Conservation (phyloP, 768 basidiomycete species). For the Lentinus brumalis region DNA sequence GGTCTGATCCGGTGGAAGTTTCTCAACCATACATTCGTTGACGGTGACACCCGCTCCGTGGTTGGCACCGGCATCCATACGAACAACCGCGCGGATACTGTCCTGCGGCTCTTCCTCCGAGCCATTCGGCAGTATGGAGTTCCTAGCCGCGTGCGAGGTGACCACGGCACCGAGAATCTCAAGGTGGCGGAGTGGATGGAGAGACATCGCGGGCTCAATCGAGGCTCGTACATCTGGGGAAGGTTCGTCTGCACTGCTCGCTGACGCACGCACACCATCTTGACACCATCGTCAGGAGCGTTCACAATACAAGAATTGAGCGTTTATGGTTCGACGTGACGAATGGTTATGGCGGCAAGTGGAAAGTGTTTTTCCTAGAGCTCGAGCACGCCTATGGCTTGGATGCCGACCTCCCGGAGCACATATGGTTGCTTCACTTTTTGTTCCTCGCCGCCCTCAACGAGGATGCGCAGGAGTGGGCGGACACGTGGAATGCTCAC, state of each 20-base stretch:
- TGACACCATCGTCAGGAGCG: background rate
- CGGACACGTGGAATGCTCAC: background rate
- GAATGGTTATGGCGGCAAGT: constrained; percentile 26
- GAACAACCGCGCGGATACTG: constrained; percentile 43
- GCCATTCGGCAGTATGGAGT: constrained; percentile 28
- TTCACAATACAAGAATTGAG: constrained; percentile 31
- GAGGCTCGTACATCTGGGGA: constrained; percentile 33
- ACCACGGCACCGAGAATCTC: constrained; percentile 43
- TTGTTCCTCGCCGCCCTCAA: constrained; percentile 23
- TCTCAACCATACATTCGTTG: constrained; percentile 27
- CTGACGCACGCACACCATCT: no score
- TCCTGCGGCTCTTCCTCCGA: constrained; percentile 35
- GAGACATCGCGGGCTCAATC: constrained; percentile 29
- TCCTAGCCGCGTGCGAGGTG: constrained; percentile 36
- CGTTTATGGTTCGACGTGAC: constrained; percentile 33
- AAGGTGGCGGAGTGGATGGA: constrained; percentile 38
- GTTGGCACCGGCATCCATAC: constrained; percentile 36
- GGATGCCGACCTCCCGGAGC: constrained; percentile 17
- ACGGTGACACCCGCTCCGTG: constrained; percentile 28
- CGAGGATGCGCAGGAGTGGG: constrained; percentile 1
- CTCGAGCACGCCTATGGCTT: constrained; percentile 27
- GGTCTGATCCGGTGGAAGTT: constrained; percentile 27
- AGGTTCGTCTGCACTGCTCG: constrained; percentile 13
- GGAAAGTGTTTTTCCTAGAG: constrained; percentile 29
- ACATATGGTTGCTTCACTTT: constrained; percentile 29